Base-by-base conservation (phyloP, 176 grass and related monocot genomes). In the Zea luxurians region DNA sequence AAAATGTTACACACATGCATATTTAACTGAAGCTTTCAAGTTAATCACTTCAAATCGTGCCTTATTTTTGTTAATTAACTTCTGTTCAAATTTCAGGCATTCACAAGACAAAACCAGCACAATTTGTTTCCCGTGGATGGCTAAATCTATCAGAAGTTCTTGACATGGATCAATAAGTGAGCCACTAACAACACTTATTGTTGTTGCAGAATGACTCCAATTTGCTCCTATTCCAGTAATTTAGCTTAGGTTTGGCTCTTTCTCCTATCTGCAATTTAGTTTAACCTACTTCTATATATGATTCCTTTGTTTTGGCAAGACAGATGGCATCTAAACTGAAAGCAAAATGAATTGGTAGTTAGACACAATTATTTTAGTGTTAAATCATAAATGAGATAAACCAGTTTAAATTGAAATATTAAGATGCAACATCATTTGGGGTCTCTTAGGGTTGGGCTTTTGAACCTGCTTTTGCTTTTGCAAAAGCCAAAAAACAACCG, bases 1-100 rank as follows among this genome's bases (percentile, higher is more conserved):
- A 61, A 35, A 61, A 4, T 61, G 21, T 61, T 61, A 61, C 3
- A 61, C 21, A 61, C 59, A 61, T 10, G 10, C 12, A 36, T 61
- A 61, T 35, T 61, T 12, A 61, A 61, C 21, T 61, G 59, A 35
- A 61, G 2, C 58, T 12, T 61, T 61, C 21, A 34, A 27, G 9
- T 34, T 4, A 61, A 35, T 61, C 59, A 35, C 9, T 35, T 34
- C 59, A 34, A 61, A 61, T 35, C 13, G 21, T 1, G 6, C 21
- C 27, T 13, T 61, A 35, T 12, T 61, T 35, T 36, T 61, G 10
- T 61, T 35, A 34, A 11, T 61, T 61, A 61, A 13, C 18, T 61
- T 61, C 7, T 61, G 27, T 61, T 61, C 27, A 59, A 61, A 13
- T 61, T 61, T 61, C 59, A 61, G 59, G 59, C 55, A 59, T 59